A percentile compares a stretch with the other conserved stretches of the same genome.
Conservation (phyloP, 2,329 filamentous ascomycete species). For the Clarireedia paspali region DNA sequence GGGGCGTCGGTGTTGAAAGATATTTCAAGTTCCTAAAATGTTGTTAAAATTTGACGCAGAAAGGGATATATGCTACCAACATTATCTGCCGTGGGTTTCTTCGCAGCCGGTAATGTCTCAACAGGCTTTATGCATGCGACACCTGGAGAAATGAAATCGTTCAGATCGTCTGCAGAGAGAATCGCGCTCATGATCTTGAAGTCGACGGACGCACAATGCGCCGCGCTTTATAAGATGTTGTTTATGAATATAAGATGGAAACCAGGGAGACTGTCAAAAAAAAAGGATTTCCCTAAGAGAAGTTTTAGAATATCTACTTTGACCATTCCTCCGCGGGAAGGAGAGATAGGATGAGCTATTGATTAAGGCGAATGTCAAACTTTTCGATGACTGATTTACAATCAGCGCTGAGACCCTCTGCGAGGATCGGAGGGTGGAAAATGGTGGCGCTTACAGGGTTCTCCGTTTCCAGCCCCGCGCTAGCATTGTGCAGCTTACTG, state of each 20-base stretch:
- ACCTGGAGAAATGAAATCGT: conserved; percentile 97
- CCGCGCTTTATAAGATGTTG: conserved; percentile 5
- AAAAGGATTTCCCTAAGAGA: neutral
- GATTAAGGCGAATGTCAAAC: neutral
- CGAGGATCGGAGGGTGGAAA: conserved; percentile 6
- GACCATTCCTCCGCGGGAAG: neutral
- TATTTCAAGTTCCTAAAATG: conserved; percentile 59
- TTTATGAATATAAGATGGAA: neutral
- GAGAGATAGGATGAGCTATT: neutral
- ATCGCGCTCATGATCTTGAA: conserved; percentile 77
- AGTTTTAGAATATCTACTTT: too few relatives aligned
- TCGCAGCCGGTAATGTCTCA: conserved; percentile 71
- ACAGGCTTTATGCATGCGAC: conserved; percentile 98
- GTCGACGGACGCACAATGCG: conserved; percentile 17
- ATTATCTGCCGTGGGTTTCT: conserved; percentile 39
- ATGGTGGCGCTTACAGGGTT: neutral
- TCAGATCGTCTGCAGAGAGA: conserved; percentile 90
- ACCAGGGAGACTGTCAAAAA: neutral
- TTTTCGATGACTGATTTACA: conserved; percentile 1
- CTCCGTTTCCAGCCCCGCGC: neutral
- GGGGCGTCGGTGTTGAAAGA: conserved; percentile 79
- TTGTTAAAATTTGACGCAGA: neutral
- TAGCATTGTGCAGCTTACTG: neutral
- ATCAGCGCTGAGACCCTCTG: conserved; percentile 5
- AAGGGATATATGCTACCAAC: conserved; percentile 29